Base-by-base conservation (phyloP, 192 early-diverging fungal genomes). In the Chytriomyces hyalinus region DNA sequence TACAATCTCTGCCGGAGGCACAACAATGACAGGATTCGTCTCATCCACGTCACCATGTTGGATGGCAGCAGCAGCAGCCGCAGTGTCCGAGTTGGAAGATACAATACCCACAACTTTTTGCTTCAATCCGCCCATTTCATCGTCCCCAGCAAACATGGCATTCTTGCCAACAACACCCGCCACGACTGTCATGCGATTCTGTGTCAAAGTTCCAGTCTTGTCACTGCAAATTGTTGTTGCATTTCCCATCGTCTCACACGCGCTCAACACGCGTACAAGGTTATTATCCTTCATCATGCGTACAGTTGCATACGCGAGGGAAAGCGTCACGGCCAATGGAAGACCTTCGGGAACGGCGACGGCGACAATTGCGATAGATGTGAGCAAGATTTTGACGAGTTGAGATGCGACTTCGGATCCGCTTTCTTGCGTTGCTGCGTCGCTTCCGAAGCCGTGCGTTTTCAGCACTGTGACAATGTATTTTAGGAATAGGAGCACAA, bases 331-430 rank as follows among this genome's bases (percentile, higher is more conserved):
- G 8, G 98, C 97, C 61, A 99, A 82, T 7, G 98, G 98, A 26
- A 99, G 90, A 46, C 98, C 98, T 82, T 99, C 98, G 53, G 98
- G 98, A 1, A 99, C 95, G 28, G 98, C 98, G 15, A 99, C 96
- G 15, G 97, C 98, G 15, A 99, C 87, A 7, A 99, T 85, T 24
- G 98, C 96, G 36, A 99, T 91, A 17, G 94, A 91, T 2, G 93
- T 89, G 81, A 98, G 95, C 49, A 98, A 61, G 72, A 99, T 93
- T 73, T 79, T 74, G 65, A 86, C 46, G 43, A 84, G 17, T 57
- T 79, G 62, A 22, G 78, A 49, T 47, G 49, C 67, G 46, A 62
- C 71, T 28, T 78, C 69, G 26, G 68, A n/a, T 4, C 77, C 77
- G 26, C 45, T 50, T 46, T 78, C 77, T 60, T 78, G 77, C 6